phyloP scores from a whole-genome alignment of 805 yeast genomes.

The Yarrowia sp. region DNA sequence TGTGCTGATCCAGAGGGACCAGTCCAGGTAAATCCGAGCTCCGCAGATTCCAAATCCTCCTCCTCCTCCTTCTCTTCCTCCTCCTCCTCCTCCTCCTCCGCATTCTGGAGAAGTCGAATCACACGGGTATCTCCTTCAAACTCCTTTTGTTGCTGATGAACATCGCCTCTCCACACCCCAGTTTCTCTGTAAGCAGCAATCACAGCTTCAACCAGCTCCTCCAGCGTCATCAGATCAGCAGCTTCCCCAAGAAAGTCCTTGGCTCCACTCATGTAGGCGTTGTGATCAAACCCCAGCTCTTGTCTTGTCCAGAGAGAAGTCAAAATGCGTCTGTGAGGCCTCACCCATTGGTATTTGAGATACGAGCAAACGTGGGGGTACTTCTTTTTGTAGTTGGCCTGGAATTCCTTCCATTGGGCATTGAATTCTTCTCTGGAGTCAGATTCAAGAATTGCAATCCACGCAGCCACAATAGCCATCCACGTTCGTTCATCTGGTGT shows the following conservation, averaged over 20 bases:
- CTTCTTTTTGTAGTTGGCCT: neutral
- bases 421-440: neutral
- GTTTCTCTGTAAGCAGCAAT: too few relatives aligned
- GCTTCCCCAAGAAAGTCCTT: neutral
- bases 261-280: conserved; percentile 10
- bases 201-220: neutral
- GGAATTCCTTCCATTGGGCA: neutral
- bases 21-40: too few relatives aligned
- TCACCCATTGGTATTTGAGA: conserved; percentile 8
- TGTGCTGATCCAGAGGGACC: too few relatives aligned
- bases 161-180: too few relatives aligned
- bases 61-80: neutral
- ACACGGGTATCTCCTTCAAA: too few relatives aligned
- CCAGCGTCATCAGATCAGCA: neutral
- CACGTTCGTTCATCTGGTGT: neutral
- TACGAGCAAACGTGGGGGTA: neutral
- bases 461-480: neutral
- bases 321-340: neutral
- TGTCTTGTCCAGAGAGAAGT: conserved; percentile 2
- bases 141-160: too few relatives aligned
- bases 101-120: neutral
- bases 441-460: conserved; percentile 7
- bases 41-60: neutral
- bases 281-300: neutral
- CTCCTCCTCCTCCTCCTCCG: neutral